Percentiles rank a stretch among this genome's conserved stretches.
phyloP scores from a whole-genome alignment of 345 rosid genomes.

The Hypericum perforatum region DNA sequence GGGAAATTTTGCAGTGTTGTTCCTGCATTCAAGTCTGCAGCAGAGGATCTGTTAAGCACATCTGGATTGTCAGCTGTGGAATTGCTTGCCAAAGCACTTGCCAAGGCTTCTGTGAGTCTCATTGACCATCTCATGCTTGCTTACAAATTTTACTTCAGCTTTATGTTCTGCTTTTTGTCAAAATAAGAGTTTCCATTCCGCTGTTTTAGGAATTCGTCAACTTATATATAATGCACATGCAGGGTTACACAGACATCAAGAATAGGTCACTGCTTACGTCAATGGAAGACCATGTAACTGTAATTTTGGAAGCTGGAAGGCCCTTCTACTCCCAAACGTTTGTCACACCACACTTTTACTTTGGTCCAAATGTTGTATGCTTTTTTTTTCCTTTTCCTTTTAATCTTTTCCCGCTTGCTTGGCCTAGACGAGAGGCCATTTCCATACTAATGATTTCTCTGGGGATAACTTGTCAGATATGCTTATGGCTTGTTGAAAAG shows the following conservation, averaged over 20 bases:
- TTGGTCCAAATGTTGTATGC: too few relatives aligned
- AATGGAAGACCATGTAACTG: slow-evolving; percentile 77
- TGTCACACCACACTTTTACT: slow-evolving; percentile 16
- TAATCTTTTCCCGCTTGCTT: too few relatives aligned
- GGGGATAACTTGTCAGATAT: slow-evolving; percentile 30
- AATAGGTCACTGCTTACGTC: slow-evolving; percentile 81
- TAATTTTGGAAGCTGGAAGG: slow-evolving; percentile 66
- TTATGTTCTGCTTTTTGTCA: neutral
- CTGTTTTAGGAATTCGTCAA: too few relatives aligned
- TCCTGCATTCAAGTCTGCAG: slow-evolving; percentile 76
- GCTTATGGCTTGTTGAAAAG: slow-evolving; percentile 65
- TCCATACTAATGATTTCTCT: neutral
- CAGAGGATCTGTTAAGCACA: slow-evolving; percentile 55
- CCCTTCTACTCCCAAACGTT: slow-evolving; percentile 67
- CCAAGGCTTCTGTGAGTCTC: slow-evolving; percentile 72
- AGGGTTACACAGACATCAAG: slow-evolving; percentile 90
- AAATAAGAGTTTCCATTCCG: too few relatives aligned
- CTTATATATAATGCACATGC: slow-evolving; percentile 8
- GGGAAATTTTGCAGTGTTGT: slow-evolving; percentile 51
- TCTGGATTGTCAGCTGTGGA: slow-evolving; percentile 77
- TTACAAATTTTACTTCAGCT: neutral
- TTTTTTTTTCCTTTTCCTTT: too few relatives aligned
- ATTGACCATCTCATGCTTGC: neutral
- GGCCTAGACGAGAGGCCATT: too few relatives aligned
- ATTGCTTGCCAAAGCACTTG: slow-evolving; percentile 88